Conservation (phyloP, 306 rosid genomes). For the Coriaria nepalensis region DNA sequence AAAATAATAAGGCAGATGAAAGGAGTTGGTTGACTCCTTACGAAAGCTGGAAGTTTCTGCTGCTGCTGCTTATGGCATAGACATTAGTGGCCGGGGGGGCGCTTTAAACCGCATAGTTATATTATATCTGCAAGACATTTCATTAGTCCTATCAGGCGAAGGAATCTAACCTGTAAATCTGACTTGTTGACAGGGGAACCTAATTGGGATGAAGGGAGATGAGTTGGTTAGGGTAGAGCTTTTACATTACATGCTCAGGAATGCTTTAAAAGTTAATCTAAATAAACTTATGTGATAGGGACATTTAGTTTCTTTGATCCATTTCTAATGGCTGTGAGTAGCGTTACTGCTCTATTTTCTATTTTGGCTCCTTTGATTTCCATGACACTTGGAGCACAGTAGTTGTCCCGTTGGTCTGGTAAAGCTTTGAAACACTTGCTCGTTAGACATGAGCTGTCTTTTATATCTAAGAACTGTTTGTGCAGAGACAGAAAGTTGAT, state of each 20-base stretch:
- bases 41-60: too few relatives aligned
- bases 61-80: not conserved
- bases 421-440: too few relatives aligned
- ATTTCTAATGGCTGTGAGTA: slow-evolving; percentile 33
- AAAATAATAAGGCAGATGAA: not conserved
- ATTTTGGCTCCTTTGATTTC: not conserved
- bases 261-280: slow-evolving; percentile 46
- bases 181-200: slow-evolving; percentile 60
- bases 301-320: slow-evolving; percentile 23
- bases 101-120: slow-evolving; percentile 23
- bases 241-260: slow-evolving; percentile 31
- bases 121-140: slow-evolving; percentile 6
- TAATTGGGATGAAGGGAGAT: slow-evolving; percentile 31
- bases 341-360: slow-evolving; percentile 13
- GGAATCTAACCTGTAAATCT: slow-evolving; percentile 59
- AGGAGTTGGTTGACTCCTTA: too few relatives aligned
- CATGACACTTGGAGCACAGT: too few relatives aligned
- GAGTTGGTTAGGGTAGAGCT: slow-evolving; percentile 60
- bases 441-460: too few relatives aligned
- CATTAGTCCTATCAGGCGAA: slow-evolving; percentile 20
- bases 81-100: slow-evolving; percentile 41
- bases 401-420: too few relatives aligned
- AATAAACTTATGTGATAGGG: slow-evolving; percentile 49
- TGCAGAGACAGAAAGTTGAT: too few relatives aligned
- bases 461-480: too few relatives aligned